phyloP scores from a whole-genome alignment of 331 rosid genomes.

The Stylosanthes scabra region DNA sequence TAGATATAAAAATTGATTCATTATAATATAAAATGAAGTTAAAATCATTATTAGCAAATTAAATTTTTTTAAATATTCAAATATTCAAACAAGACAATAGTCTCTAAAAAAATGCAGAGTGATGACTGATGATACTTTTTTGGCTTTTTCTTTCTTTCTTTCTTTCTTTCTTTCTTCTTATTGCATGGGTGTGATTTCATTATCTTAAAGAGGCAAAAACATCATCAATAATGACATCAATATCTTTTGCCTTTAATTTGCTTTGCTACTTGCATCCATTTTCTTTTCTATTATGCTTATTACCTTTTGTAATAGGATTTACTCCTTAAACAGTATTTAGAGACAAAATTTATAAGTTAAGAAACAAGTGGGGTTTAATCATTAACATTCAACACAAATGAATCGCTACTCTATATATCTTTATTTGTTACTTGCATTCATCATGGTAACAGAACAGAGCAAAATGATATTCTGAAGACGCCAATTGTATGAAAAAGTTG shows the following conservation, averaged over 20 bases:
- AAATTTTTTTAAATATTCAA: too few species aligned
- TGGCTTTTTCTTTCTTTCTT: background rate
- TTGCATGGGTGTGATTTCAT: conserved; percentile 41
- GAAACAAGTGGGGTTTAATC: conserved; percentile 1
- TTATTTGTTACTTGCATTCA: background rate
- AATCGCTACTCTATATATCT: background rate
- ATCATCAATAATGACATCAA: conserved; percentile 18
- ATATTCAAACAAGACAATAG: too few species aligned
- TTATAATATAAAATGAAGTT: too few species aligned
- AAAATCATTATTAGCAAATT: too few species aligned
- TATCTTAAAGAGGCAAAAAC: conserved; percentile 45
- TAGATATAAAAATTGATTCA: too few species aligned
- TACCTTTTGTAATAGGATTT: conserved; percentile 36
- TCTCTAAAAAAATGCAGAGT: too few species aligned
- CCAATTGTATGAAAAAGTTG: conserved; percentile 12
- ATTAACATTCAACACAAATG: conserved; percentile 4
- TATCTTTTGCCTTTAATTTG: conserved; percentile 7
- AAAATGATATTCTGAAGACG: background rate
- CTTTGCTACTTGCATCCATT: conserved; percentile 5
- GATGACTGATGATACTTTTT: too few species aligned
- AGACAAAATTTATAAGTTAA: conserved; percentile 35
- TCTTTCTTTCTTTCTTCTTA: conserved; percentile 22
- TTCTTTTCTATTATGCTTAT: conserved; percentile 43
- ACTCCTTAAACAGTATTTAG: conserved; percentile 41
- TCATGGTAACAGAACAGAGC: background rate